Percentiles rank a stretch among this genome's conserved stretches.
phyloP scores from a whole-genome alignment of 257 asterid genomes.

The Scutellaria barbata region DNA sequence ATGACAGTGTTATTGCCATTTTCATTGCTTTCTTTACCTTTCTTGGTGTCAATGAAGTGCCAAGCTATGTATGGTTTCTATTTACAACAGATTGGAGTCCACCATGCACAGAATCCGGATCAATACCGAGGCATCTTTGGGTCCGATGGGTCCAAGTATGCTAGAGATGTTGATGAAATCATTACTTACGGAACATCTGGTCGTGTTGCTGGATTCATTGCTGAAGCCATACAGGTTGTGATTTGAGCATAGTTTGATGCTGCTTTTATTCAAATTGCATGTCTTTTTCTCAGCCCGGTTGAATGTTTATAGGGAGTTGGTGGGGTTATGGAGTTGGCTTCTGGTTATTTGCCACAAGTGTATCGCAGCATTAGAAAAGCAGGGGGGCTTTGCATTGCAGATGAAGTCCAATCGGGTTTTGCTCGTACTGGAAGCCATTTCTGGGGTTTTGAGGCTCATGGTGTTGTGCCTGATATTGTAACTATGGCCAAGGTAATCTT shows the following conservation, averaged over 20 bases:
- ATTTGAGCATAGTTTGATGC: not conserved
- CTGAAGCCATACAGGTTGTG: constrained; percentile 90
- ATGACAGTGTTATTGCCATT: too few relatives aligned
- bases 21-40: not conserved
- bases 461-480: constrained; percentile 89
- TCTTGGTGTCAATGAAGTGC: not conserved
- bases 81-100: constrained; percentile 75
- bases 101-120: constrained; percentile 90
- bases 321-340: constrained; percentile 94
- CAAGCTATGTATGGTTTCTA: constrained; percentile 5
- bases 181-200: constrained; percentile 85
- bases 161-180: constrained; percentile 83
- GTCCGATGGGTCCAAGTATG: constrained; percentile 81
- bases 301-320: constrained; percentile 78
- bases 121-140: constrained; percentile 91
- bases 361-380: constrained; percentile 69
- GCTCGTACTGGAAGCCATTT: constrained; percentile 91
- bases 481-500: constrained; percentile 89
- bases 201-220: constrained; percentile 76
- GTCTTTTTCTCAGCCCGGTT: not conserved
- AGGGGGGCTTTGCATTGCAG: constrained; percentile 96
- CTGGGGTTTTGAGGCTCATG: constrained; percentile 97
- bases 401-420: constrained; percentile 94
- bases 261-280: not conserved
- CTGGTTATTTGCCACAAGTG: constrained; percentile 86